Evolutionary conservation across 2,329 filamentous ascomycete species (phyloP), one percentile per base, ranked within the genome.

Genomic region (Colletotrichum camelliae): DNA sequence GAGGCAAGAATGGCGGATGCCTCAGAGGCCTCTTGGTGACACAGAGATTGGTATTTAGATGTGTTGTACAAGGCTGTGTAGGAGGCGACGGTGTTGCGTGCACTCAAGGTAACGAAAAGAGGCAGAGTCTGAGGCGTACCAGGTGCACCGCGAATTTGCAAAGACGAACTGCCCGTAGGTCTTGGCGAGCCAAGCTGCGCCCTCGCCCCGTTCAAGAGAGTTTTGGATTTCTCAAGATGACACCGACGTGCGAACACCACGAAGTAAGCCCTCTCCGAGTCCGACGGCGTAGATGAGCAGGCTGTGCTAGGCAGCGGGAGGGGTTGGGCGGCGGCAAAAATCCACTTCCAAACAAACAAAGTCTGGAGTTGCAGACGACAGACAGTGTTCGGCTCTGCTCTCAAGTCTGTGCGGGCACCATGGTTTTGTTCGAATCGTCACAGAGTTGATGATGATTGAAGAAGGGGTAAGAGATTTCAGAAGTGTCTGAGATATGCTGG

Each of bases 201-300:
- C 67, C 29, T 70, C 64, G 74, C 70, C 74, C 74, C 70, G 70
- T 76, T 58, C 4, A 76, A 67, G 21, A 76, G 16, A 65, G 57
- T 76, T 76, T 75, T 65, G 2, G 4, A 16, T 2, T 15, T 39
- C 31, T 68, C 8, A 27, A 21, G 70, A 64, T 52, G 31, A 73
- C 48, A 66, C 58, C 43, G 62, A 67, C 6, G 16, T 33, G 29
- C 18, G 24, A 18, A 15, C 0, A 33, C 16, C 5, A 48, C 24
- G 10, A 62, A 58, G 65, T 60, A 60, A 65, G 74, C 64, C 70
- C 55, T 29, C 35, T 52, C 24, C 43, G 37, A 37, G 18, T 57
- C 35, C 16, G 24, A 48, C 13, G 33, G 33, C 37, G 27, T 61
- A 6, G 24, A 3, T 15, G n/a, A 37, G 58, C 21, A 68, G 74